Evolutionary conservation across 2,329 filamentous ascomycete genomes (phyloP).

Genomic region (Trichoderma atrobrunneum): DNA sequence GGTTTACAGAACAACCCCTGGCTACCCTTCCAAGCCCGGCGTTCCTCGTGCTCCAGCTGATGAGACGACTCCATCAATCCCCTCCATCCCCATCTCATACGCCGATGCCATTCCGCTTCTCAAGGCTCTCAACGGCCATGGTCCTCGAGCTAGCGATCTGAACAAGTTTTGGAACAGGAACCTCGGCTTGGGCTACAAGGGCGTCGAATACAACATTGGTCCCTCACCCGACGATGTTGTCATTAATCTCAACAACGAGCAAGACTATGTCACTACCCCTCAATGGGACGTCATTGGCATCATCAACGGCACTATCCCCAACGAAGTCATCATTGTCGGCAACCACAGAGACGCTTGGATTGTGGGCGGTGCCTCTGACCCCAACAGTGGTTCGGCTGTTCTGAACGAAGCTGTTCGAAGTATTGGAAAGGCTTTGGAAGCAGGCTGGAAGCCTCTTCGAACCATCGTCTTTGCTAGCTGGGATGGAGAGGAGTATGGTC

Average conservation of each 20-base stretch:
- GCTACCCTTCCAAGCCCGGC: conserved; percentile 91
- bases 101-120: conserved; percentile 80
- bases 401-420: conserved; percentile 75
- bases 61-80: conserved; percentile 74
- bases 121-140: conserved; percentile 86
- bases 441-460: conserved; percentile 61
- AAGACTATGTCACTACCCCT: conserved; percentile 77
- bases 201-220: conserved; percentile 80
- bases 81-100: conserved; percentile 89
- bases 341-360: conserved; percentile 93
- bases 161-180: conserved; percentile 67
- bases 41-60: conserved; percentile 70
- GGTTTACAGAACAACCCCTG: conserved; percentile 67
- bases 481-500: conserved; percentile 82
- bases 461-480: conserved; percentile 88
- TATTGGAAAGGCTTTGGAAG: conserved; percentile 67
- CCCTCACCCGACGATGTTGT: conserved; percentile 71
- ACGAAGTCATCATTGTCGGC: conserved; percentile 87
- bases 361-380: conserved; percentile 77
- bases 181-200: conserved; percentile 73
- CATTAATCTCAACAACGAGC: conserved; percentile 73
- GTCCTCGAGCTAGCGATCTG: conserved; percentile 72
- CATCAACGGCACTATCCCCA: conserved; percentile 79
- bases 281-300: conserved; percentile 91
- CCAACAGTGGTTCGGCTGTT: conserved; percentile 77